Percentiles rank a stretch among this genome's conserved stretches.
phyloP scores from a whole-genome alignment of 2,329 filamentous ascomycete species.

The Seiridium unicorne region DNA sequence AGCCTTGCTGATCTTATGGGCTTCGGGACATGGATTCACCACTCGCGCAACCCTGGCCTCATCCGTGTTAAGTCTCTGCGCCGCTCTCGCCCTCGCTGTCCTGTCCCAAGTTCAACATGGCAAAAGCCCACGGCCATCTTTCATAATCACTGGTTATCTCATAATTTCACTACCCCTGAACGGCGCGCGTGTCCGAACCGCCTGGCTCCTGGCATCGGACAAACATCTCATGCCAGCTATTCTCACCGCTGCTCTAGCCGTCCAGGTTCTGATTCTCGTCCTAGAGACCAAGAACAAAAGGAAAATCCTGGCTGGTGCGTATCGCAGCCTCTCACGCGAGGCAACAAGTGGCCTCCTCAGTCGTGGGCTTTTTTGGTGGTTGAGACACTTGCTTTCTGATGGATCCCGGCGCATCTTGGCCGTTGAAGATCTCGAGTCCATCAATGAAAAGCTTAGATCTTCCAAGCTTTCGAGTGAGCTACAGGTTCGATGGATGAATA shows the following conservation, averaged over 20 bases:
- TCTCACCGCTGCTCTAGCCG: constrained; percentile 18
- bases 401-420: constrained; percentile 23
- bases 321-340: constrained; percentile 17
- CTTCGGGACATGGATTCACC: constrained; percentile 6
- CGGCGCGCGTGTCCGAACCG: constrained; percentile 9
- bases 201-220: constrained; percentile 7
- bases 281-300: constrained; percentile 26
- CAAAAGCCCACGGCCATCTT: constrained; percentile 10
- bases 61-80: constrained; percentile 2
- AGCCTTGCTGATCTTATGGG: constrained; percentile 6
- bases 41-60: constrained; percentile 10
- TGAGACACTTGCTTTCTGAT: constrained; percentile 21
- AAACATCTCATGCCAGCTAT: constrained; percentile 15
- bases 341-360: constrained; percentile 22
- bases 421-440: constrained; percentile 16
- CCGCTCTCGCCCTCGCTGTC: constrained; percentile 6
- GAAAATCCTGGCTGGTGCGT: constrained; percentile 18
- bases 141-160: constrained; percentile 15
- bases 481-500: background rate
- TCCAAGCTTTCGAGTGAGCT: background rate
- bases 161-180: constrained; percentile 12
- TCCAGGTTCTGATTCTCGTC: constrained; percentile 18
- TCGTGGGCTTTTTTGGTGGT: constrained; percentile 26
- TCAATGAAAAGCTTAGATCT: constrained; percentile 11
- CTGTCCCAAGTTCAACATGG: constrained; percentile 13